Evolutionary conservation across 202 grass and related monocot genomes (phyloP).

Genomic region (Panicum virgatum): DNA sequence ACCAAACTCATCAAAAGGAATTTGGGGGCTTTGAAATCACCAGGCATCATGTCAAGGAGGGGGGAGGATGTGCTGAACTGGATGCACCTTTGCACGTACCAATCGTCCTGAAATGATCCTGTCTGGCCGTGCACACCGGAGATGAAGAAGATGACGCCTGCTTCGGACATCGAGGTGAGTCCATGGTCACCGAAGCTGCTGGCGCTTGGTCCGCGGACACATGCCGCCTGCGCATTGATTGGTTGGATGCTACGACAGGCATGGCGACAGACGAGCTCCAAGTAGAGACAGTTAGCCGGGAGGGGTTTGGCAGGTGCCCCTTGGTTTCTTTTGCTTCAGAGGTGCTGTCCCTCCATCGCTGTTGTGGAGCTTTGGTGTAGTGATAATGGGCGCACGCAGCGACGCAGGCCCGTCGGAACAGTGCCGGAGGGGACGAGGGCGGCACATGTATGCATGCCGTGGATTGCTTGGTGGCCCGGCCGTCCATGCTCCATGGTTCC

Average conservation of each 20-base stretch:
- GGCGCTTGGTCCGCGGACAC: not conserved
- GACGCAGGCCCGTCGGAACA: not conserved
- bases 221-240: not conserved
- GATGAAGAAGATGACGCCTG: not conserved
- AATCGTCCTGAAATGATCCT: not conserved
- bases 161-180: conserved; percentile 3
- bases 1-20: not conserved
- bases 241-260: not conserved
- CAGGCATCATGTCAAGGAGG: not conserved
- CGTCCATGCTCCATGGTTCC: not conserved
- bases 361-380: too few relatives aligned
- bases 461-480: not conserved
- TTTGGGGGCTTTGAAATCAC: not conserved
- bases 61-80: not conserved
- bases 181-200: not conserved
- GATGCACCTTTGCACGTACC: not conserved
- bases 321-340: conserved; percentile 17
- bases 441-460: conserved; percentile 8
- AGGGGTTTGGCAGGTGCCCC: not conserved
- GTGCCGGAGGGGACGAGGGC: conserved; percentile 6
- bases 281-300: not conserved
- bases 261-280: conserved; percentile 11
- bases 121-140: conserved; percentile 6
- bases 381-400: too few relatives aligned
- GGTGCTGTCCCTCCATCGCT: not conserved